Conservation (phyloP, 78 protist species). For the Planoprotostelium fungivorum region DNA sequence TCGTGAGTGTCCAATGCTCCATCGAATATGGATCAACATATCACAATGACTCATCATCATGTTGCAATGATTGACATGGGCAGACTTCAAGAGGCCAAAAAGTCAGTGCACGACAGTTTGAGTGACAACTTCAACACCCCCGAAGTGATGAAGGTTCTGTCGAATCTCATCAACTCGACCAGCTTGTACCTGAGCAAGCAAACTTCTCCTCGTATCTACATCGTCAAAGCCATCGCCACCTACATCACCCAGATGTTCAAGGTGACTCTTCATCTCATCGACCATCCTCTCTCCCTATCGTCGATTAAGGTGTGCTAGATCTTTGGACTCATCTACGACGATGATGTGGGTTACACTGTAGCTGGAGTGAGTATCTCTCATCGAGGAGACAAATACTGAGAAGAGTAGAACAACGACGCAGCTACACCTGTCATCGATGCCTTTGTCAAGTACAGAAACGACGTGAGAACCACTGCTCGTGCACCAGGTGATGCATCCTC, state of each 20-base stretch:
- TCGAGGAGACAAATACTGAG: not conserved
- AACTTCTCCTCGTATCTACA: constrained; percentile 20
- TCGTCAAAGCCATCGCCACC: constrained; percentile 24
- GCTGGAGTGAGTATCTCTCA: not conserved
- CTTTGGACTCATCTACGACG: constrained; percentile 35
- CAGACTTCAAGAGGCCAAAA: constrained; percentile 8
- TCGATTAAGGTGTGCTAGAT: not conserved
- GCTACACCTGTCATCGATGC: constrained; percentile 50
- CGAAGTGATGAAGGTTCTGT: constrained; percentile 29
- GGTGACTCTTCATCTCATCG: not conserved
- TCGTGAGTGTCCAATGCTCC: not conserved
- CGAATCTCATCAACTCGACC: constrained; percentile 31
- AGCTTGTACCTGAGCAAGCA: constrained; percentile 42
- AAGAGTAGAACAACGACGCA: constrained; percentile 16
- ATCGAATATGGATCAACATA: not conserved
- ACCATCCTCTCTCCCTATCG: too few relatives aligned
- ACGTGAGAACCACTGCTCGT: constrained; percentile 29
- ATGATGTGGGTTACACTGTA: constrained; percentile 29
- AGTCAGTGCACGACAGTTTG: constrained; percentile 65
- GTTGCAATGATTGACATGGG: not conserved
- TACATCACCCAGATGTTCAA: constrained; percentile 47
- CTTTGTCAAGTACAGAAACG: constrained; percentile 23
- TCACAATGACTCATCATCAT: not conserved
- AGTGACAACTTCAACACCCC: constrained; percentile 89
- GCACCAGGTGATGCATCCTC: not conserved